A percentile compares a stretch with the other conserved stretches of the same genome.
phyloP scores from a whole-genome alignment of 441 rosid genomes.

The Melastoma candidum region DNA sequence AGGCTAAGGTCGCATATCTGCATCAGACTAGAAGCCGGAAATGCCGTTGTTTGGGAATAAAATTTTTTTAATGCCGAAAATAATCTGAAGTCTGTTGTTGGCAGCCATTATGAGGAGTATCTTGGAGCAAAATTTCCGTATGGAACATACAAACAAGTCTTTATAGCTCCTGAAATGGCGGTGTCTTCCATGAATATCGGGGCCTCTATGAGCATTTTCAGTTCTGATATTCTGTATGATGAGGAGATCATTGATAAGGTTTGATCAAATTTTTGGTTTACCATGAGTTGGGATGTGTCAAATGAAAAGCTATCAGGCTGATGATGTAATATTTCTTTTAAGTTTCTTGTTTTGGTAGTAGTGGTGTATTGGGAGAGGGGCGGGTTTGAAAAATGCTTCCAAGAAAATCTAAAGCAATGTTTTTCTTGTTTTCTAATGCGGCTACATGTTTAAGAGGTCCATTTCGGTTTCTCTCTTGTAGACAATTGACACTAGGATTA shows the following conservation, averaged over 20 bases:
- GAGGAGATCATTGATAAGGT: conserved; percentile 95
- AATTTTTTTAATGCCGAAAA: conserved; percentile 7
- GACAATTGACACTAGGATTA: conserved; percentile 87
- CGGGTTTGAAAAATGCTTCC: too few species aligned
- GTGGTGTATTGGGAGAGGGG: too few species aligned
- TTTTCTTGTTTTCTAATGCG: too few species aligned
- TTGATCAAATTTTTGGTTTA: conserved; percentile 6
- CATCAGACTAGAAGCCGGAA: too few species aligned
- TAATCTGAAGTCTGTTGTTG: conserved; percentile 17
- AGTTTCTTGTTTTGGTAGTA: too few species aligned
- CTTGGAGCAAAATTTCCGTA: conserved; percentile 85
- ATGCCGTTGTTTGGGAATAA: too few species aligned
- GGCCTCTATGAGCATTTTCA: conserved; percentile 76
- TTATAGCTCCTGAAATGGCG: conserved; percentile 82
- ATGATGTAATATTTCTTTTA: too few species aligned
- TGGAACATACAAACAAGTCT: conserved; percentile 87
- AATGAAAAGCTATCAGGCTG: too few species aligned
- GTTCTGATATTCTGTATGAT: conserved; percentile 79
- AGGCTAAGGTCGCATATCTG: too few species aligned
- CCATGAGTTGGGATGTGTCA: too few species aligned
- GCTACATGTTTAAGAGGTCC: too few species aligned
- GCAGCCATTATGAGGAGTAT: conserved; percentile 87
- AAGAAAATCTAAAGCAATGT: too few species aligned
- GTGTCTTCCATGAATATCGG: conserved; percentile 63
- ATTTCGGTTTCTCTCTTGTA: conserved; percentile 33